Percentiles rank a stretch among this genome's conserved stretches.
Evolutionary conservation across 1,139 yeast species (phyloP).

Genomic region (Komagataea norvegica): DNA sequence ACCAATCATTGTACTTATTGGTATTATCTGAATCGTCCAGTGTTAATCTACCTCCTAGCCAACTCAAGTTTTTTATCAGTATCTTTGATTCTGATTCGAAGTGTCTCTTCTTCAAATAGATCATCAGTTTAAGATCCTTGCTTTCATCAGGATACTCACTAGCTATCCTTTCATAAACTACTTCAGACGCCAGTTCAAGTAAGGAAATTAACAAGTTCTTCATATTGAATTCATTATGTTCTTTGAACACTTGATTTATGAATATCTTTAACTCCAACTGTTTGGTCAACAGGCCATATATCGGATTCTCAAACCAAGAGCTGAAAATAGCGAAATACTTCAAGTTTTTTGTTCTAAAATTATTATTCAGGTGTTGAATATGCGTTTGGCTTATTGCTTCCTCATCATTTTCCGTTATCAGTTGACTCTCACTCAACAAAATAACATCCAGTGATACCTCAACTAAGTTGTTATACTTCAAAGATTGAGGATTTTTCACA

Average conservation of each 20-base stretch:
- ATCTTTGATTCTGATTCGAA: slow-evolving; percentile 25
- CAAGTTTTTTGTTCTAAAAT: slow-evolving; percentile 14
- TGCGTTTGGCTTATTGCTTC: slow-evolving; percentile 3
- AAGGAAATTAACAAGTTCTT: slow-evolving; percentile 23
- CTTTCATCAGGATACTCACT: slow-evolving; percentile 8
- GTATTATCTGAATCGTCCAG: slow-evolving; percentile 18
- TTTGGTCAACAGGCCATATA: slow-evolving; percentile 19
- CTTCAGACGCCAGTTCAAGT: slow-evolving; percentile 23
- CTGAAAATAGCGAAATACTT: slow-evolving; percentile 20
- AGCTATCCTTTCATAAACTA: slow-evolving; percentile 11
- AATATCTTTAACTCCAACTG: slow-evolving; percentile 17
- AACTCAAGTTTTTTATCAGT: slow-evolving; percentile 23
- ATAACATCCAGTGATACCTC: slow-evolving; percentile 29
- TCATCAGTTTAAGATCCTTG: slow-evolving; percentile 19
- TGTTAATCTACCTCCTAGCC: slow-evolving; percentile 25
- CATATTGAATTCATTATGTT: slow-evolving; percentile 19
- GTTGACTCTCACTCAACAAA: slow-evolving; percentile 28
- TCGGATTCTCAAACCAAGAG: slow-evolving; percentile 20
- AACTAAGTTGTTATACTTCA: slow-evolving; percentile 17
- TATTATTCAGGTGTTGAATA: slow-evolving; percentile 19
- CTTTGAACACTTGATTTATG: slow-evolving; percentile 22
- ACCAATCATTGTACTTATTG: slow-evolving; percentile 26
- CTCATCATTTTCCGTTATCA: slow-evolving; percentile 21
- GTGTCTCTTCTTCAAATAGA: slow-evolving; percentile 19
- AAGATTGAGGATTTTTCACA: slow-evolving; percentile 26